Evolutionary conservation across 495 filamentous ascomycete species (phyloP).

Genomic region (Neurospora tetraspora): DNA sequence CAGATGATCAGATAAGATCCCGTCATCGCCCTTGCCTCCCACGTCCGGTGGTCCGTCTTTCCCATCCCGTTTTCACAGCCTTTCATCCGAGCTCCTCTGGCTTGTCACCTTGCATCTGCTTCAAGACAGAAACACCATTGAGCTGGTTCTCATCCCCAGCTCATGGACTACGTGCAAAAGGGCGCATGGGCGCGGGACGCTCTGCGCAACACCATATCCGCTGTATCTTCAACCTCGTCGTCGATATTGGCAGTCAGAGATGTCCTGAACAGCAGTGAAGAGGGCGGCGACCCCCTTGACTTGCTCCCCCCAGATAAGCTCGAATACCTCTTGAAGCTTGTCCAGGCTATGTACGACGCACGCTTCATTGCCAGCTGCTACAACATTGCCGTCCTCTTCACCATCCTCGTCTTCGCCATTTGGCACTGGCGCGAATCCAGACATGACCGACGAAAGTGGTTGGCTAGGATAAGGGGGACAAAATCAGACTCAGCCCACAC

Average conservation of each 20-base stretch:
- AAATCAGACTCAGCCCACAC: not conserved
- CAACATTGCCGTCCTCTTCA: constrained; percentile 22
- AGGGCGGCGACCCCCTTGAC: not conserved
- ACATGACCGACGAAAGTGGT: constrained; percentile 15
- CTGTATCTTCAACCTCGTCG: not conserved
- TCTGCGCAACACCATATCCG: not conserved
- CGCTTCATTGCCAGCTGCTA: constrained; percentile 25
- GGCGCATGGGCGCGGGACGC: not conserved
- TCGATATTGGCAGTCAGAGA: not conserved
- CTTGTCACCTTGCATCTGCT: not conserved
- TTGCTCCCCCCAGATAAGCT: constrained; percentile 19
- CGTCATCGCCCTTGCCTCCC: not conserved
- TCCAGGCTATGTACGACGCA: constrained; percentile 21
- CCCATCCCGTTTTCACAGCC: not conserved
- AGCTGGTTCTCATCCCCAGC: not conserved
- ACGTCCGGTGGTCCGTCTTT: not conserved
- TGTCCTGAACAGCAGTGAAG: not conserved
- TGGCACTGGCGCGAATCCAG: constrained; percentile 16
- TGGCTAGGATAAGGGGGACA: not conserved
- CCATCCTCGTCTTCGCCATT: constrained; percentile 19
- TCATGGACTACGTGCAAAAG: not conserved
- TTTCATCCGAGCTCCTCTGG: not conserved
- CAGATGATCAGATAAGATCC: constrained; percentile 13
- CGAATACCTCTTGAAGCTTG: constrained; percentile 23
- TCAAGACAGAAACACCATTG: not conserved